Evolutionary conservation across 352 stramenopile genomes (phyloP).

Genomic region (Globisporangium orthogonon): DNA sequence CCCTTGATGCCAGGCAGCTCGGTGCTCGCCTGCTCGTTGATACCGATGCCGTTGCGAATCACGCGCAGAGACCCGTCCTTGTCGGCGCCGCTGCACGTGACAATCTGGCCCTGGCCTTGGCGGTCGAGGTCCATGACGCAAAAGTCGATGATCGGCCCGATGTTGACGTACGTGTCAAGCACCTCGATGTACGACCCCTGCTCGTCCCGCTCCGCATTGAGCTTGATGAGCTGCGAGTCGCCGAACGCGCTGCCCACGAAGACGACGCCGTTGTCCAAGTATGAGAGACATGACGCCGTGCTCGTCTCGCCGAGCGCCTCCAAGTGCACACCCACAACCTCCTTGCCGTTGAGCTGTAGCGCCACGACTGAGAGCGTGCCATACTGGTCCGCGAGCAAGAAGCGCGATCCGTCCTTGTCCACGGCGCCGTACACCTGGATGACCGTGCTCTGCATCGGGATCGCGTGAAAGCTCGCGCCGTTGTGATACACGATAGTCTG

Average conservation of each 20-base stretch:
- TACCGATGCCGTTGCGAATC: conserved; percentile 98
- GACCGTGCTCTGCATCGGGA: conserved; percentile 88
- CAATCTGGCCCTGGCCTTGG: conserved; percentile 93
- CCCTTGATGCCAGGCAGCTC: conserved; percentile 96
- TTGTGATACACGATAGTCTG: conserved; percentile 91
- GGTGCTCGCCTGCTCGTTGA: conserved; percentile 94
- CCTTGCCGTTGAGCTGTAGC: conserved; percentile 65
- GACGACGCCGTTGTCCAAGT: conserved; percentile 93
- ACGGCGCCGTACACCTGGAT: conserved; percentile 88
- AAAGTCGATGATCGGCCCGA: conserved; percentile 98
- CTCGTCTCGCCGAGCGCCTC: conserved; percentile 93
- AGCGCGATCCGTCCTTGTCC: conserved; percentile 84
- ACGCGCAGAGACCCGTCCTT: conserved; percentile 95
- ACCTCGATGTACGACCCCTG: conserved; percentile 89
- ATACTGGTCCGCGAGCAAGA: conserved; percentile 88
- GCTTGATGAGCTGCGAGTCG: conserved; percentile 94
- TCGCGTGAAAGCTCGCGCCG: conserved; percentile 82
- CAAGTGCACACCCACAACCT: conserved; percentile 82
- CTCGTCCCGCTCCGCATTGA: conserved; percentile 75
- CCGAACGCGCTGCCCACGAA: conserved; percentile 94
- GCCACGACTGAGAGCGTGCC: conserved; percentile 86
- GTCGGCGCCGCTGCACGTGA: conserved; percentile 94
- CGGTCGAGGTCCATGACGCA: conserved; percentile 94
- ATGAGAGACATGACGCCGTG: conserved; percentile 88
- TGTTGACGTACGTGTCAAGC: conserved; percentile 95